Evolutionary conservation across 2,329 filamentous ascomycete genomes (phyloP).

Genomic region (Didymella lethalis): DNA sequence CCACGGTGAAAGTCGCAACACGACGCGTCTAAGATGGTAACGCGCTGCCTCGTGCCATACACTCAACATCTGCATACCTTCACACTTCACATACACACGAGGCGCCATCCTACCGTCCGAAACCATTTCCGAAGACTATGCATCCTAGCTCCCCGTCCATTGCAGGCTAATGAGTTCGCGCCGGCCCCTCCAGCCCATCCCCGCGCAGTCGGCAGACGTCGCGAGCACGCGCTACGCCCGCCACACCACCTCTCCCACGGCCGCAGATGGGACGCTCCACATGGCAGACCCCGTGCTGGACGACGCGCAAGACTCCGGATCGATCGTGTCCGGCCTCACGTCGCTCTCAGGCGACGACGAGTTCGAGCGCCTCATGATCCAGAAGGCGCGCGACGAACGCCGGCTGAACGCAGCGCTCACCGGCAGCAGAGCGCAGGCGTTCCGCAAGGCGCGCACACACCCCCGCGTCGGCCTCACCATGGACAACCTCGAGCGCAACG

Average conservation of each 20-base stretch:
- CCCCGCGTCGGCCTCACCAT: slow-evolving; percentile 52
- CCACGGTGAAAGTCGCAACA: slow-evolving; percentile 25
- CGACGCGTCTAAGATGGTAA: slow-evolving; percentile 37
- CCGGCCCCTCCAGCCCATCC: slow-evolving; percentile 43
- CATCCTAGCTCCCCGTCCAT: slow-evolving; percentile 10
- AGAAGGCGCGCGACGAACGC: slow-evolving; percentile 55
- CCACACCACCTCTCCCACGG: slow-evolving; percentile 23
- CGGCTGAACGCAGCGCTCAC: slow-evolving; percentile 49
- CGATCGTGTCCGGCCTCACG: slow-evolving; percentile 46
- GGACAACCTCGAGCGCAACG: slow-evolving; percentile 54
- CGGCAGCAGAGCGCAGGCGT: slow-evolving; percentile 47
- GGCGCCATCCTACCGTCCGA: not conserved
- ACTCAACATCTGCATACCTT: slow-evolving; percentile 11
- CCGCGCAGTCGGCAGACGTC: slow-evolving; percentile 42
- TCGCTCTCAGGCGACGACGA: slow-evolving; percentile 54
- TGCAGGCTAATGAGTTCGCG: slow-evolving; percentile 45
- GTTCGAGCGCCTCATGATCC: slow-evolving; percentile 56
- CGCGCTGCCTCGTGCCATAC: slow-evolving; percentile 17
- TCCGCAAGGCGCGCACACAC: slow-evolving; percentile 54
- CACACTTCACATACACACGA: slow-evolving; percentile 10
- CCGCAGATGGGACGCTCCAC: slow-evolving; percentile 29
- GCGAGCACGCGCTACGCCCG: slow-evolving; percentile 36
- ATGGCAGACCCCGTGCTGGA: slow-evolving; percentile 39
- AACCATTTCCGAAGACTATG: slow-evolving; percentile 26
- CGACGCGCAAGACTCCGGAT: slow-evolving; percentile 32